phyloP scores from a whole-genome alignment of 306 rosid genomes.

The Trifolium pratense region DNA sequence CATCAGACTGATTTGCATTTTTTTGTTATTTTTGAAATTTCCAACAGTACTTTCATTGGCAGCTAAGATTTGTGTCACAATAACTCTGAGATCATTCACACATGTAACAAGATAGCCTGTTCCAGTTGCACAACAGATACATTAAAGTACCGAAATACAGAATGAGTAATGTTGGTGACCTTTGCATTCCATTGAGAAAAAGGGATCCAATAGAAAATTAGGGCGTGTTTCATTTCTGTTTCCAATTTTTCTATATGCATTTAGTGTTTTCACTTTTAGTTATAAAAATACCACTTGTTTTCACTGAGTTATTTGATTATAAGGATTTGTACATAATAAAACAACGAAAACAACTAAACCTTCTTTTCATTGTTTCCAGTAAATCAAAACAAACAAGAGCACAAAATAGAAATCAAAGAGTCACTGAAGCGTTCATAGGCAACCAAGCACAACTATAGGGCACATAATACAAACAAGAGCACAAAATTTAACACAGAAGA shows the following conservation, averaged over 20 bases:
- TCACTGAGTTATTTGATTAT: background rate
- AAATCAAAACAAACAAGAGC: conserved; percentile 8
- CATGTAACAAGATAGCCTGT: conserved; percentile 80
- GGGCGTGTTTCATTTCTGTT: conserved; percentile 14
- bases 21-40: conserved; percentile 49
- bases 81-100: conserved; percentile 66
- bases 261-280: background rate
- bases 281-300: background rate
- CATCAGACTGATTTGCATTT: conserved; percentile 62
- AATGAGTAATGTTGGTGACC: conserved; percentile 10
- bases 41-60: conserved; percentile 50
- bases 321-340: background rate
- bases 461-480: conserved; percentile 28
- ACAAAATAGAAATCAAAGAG: conserved; percentile 12
- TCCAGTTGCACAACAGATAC: conserved; percentile 43
- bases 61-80: conserved; percentile 54
- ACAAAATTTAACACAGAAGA: conserved; percentile 22
- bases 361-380: background rate
- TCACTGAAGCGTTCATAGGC: conserved; percentile 7
- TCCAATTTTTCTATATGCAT: conserved; percentile 1
- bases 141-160: conserved; percentile 16
- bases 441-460: conserved; percentile 27
- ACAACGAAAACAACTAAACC: background rate
- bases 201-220: conserved; percentile 10
- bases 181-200: conserved; percentile 33